Evolutionary conservation across 768 basidiomycete genomes (phyloP).

Genomic region (Agaricus blazei): DNA sequence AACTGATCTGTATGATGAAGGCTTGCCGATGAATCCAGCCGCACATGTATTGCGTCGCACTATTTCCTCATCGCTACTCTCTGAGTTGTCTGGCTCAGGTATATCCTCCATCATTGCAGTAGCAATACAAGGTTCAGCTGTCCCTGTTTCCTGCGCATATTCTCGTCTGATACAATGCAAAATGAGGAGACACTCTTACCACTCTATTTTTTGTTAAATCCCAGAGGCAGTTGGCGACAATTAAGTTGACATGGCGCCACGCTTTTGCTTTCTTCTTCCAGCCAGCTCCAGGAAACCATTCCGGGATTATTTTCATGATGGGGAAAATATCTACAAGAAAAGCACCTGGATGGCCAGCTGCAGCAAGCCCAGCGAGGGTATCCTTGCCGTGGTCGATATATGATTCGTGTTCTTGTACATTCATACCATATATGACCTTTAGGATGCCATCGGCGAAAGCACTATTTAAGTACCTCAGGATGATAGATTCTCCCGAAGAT

Average conservation of each 20-base stretch:
- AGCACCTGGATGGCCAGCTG: constrained; percentile 24
- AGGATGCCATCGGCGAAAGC: constrained; percentile 29
- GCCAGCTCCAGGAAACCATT: constrained; percentile 32
- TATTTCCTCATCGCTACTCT: constrained; percentile 3
- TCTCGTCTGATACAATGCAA: not conserved
- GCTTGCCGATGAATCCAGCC: constrained; percentile 5
- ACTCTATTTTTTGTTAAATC: constrained; percentile 20
- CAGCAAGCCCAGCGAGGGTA: constrained; percentile 20
- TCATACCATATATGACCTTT: constrained; percentile 27
- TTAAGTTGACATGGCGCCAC: constrained; percentile 22
- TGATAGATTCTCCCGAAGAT: not conserved
- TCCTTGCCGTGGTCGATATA: constrained; percentile 26
- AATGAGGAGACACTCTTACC: constrained; percentile 16
- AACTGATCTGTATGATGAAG: no score
- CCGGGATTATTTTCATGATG: constrained; percentile 29
- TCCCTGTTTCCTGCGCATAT: not conserved
- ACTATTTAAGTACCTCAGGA: constrained; percentile 15
- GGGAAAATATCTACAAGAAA: constrained; percentile 31
- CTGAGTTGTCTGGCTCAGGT: constrained; percentile 3
- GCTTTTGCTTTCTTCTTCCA: constrained; percentile 30
- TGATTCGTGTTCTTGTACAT: constrained; percentile 26
- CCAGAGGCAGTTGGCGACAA: constrained; percentile 18
- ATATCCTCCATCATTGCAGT: constrained; percentile 3
- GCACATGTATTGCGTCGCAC: constrained; percentile 4
- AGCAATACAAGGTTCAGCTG: constrained; percentile 6